Conservation (phyloP, 2,329 filamentous ascomycete species). For the Diaporthe sp. region DNA sequence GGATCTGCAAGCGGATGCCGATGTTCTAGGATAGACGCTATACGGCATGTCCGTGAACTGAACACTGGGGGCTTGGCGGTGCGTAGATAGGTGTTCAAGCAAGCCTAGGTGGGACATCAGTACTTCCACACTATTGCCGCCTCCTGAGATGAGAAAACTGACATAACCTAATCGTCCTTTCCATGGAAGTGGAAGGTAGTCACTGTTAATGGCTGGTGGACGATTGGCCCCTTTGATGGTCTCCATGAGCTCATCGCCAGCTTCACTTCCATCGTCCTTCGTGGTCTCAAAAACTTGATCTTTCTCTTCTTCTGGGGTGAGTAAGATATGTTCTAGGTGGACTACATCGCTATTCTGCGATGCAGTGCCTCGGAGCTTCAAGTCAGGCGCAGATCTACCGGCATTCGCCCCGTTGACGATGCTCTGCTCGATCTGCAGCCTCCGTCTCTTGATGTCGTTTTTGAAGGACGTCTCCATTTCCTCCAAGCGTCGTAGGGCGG, state of each 20-base stretch:
- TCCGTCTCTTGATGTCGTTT: constrained; percentile 60
- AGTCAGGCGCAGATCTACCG: not conserved
- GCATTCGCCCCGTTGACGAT: constrained; percentile 44
- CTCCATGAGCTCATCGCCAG: constrained; percentile 39
- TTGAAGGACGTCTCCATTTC: constrained; percentile 65
- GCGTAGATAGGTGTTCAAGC: constrained; percentile 92
- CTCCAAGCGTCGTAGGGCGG: constrained; percentile 60
- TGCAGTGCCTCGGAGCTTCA: not conserved
- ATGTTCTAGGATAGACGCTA: constrained; percentile 91
- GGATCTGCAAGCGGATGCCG: constrained; percentile 85
- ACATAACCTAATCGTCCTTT: constrained; percentile 91
- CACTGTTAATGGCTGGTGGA: constrained; percentile 85
- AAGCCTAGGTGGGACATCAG: constrained; percentile 69
- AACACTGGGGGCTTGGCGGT: constrained; percentile 87
- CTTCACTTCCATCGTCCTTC: constrained; percentile 42
- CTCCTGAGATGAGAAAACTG: constrained; percentile 51
- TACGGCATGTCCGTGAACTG: constrained; percentile 90
- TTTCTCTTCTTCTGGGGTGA: constrained; percentile 46
- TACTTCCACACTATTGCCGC: not conserved
- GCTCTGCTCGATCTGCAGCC: constrained; percentile 61
- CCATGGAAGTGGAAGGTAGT: constrained; percentile 89
- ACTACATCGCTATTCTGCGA: constrained; percentile 25
- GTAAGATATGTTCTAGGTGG: constrained; percentile 43
- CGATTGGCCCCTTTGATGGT: constrained; percentile 63
- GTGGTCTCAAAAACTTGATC: constrained; percentile 30